phyloP scores from a whole-genome alignment of 768 basidiomycete species.

The Xerocomellus intermedius region DNA sequence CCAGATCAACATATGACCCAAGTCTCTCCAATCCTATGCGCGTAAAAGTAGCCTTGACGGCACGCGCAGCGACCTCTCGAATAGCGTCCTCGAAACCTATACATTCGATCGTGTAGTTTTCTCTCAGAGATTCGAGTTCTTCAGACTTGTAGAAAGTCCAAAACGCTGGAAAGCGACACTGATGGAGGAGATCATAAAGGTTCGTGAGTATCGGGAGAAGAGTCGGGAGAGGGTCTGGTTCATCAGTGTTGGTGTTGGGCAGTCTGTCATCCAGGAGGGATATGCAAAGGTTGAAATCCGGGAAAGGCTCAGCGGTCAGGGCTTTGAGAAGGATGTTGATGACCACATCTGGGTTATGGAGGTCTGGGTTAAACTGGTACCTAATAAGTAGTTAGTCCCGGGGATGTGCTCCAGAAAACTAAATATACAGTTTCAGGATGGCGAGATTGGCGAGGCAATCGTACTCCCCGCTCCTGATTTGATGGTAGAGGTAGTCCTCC shows the following conservation, averaged over 20 bases:
- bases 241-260: conserved; percentile 56
- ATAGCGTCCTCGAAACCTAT: conserved; percentile 83
- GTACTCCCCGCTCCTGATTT: conserved; percentile 88
- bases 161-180: conserved; percentile 87
- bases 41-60: conserved; percentile 77
- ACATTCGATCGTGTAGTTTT: conserved; percentile 85
- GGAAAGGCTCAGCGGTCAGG: conserved; percentile 77
- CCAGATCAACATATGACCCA: conserved; percentile 67
- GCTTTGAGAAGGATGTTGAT: conserved; percentile 94
- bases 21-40: conserved; percentile 67
- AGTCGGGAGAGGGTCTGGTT: conserved; percentile 75
- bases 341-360: conserved; percentile 91
- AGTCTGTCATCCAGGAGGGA: conserved; percentile 84
- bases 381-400: conserved; percentile 37
- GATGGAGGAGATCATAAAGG: conserved; percentile 69
- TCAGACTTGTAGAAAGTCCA: conserved; percentile 76
- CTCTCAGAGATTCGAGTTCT: conserved; percentile 66
- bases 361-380: conserved; percentile 94
- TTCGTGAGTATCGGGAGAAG: conserved; percentile 67
- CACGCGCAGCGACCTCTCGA: conserved; percentile 71
- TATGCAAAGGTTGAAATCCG: conserved; percentile 94
- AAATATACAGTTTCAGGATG: conserved; percentile 80
- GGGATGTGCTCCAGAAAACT: neutral
- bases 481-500: conserved; percentile 95
- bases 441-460: conserved; percentile 95